Conservation (phyloP, 2,329 filamentous ascomycete species). For the Trichoderma brevicompactum region DNA sequence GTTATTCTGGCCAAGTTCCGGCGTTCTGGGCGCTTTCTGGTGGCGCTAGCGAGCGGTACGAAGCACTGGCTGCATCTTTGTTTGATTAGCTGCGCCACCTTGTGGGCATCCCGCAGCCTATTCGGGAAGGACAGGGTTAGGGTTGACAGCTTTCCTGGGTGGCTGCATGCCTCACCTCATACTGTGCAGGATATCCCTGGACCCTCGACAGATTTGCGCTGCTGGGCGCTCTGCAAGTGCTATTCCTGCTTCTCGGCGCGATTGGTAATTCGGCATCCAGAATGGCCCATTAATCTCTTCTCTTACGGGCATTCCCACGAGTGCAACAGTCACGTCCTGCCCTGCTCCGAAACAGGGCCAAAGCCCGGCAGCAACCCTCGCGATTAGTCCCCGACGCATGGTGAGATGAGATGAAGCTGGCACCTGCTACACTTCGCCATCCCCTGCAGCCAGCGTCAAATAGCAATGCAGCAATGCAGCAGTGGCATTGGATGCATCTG, state of each 20-base stretch:
- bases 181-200: neutral
- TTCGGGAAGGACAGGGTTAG: constrained; percentile 12
- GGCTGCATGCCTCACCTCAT: neutral
- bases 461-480: neutral
- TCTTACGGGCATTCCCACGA: too few species aligned
- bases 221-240: too few species aligned
- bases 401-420: neutral
- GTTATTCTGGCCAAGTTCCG: neutral
- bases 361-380: neutral
- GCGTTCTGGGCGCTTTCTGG: constrained; percentile 1
- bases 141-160: neutral
- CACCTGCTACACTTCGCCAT: neutral
- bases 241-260: neutral
- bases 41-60: neutral
- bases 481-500: constrained; percentile 5
- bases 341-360: neutral
- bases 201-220: too few species aligned
- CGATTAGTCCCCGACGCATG: neutral
- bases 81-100: constrained; percentile 16
- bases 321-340: too few species aligned
- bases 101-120: constrained; percentile 9
- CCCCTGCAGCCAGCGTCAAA: constrained; percentile 7
- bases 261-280: too few species aligned
- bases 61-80: neutral
- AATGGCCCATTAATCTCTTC: too few species aligned